Conservation (phyloP, 1,284 basidiomycete species). For the Lentinula novae-zelandiae region DNA sequence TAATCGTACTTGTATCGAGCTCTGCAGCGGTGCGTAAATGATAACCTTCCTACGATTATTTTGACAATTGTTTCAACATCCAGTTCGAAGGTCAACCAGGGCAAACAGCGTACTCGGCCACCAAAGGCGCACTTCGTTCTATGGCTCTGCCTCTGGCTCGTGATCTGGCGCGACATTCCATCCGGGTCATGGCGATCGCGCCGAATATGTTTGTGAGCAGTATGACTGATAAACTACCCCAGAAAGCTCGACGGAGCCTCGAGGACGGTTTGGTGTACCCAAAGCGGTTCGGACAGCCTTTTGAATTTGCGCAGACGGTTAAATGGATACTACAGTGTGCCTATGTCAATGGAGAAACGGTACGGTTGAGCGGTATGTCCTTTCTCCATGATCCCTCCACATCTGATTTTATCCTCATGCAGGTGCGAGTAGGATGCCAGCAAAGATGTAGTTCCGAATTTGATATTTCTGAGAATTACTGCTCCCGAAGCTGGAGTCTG, state of each 20-base stretch:
- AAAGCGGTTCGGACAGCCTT: constrained; percentile 39
- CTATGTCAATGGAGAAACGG: constrained; percentile 57
- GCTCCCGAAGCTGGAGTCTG: too few relatives aligned
- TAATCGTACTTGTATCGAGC: constrained; percentile 51
- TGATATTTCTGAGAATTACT: too few relatives aligned
- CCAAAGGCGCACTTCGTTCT: constrained; percentile 49
- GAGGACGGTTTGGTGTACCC: constrained; percentile 40
- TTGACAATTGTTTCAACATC: background rate
- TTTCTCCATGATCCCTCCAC: background rate
- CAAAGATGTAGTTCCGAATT: background rate
- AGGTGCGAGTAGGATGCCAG: background rate
- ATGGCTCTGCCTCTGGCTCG: constrained; percentile 55
- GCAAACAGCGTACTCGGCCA: constrained; percentile 49
- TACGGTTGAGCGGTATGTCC: constrained; percentile 44
- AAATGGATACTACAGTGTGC: constrained; percentile 47
- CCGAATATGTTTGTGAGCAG: constrained; percentile 46
- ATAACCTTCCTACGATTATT: too few relatives aligned
- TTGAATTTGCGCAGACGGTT: constrained; percentile 50
- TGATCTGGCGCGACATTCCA: constrained; percentile 45
- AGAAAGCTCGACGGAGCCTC: constrained; percentile 34
- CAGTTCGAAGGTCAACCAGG: constrained; percentile 46
- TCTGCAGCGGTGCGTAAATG: constrained; percentile 46
- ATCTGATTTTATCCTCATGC: background rate
- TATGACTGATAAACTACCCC: constrained; percentile 40
- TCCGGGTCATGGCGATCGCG: constrained; percentile 52